phyloP scores from a whole-genome alignment of 352 stramenopile species.

The Phytophthora ohioensis region DNA sequence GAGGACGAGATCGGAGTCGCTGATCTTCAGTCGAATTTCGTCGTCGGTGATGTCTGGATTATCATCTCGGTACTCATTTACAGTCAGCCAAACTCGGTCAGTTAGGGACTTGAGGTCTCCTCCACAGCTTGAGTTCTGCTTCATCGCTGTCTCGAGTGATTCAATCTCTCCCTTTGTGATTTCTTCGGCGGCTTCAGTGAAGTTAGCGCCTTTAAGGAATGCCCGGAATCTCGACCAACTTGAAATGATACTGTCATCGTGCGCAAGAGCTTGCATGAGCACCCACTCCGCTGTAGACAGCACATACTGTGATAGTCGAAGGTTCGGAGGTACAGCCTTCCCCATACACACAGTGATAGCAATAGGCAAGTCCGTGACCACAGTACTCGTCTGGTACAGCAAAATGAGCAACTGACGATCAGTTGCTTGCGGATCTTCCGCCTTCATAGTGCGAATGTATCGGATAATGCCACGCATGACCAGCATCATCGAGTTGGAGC shows the following conservation, averaged over 20 bases:
- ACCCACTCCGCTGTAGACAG: conserved; percentile 35
- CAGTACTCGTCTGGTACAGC: conserved; percentile 39
- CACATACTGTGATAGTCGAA: conserved; percentile 31
- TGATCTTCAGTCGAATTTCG: conserved; percentile 45
- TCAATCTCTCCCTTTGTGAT: conserved; percentile 39
- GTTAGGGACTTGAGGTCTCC: conserved; percentile 41
- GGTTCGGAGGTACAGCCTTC: conserved; percentile 27
- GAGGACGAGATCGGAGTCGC: conserved; percentile 46
- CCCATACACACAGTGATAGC: conserved; percentile 40
- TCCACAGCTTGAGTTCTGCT: conserved; percentile 42
- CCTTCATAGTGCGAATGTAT: conserved; percentile 41
- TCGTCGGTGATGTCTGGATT: conserved; percentile 39
- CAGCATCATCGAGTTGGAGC: conserved; percentile 36
- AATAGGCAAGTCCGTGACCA: conserved; percentile 42
- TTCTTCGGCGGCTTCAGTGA: conserved; percentile 31
- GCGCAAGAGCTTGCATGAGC: conserved; percentile 28
- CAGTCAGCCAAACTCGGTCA: conserved; percentile 31
- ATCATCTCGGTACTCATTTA: conserved; percentile 33
- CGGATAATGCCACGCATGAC: conserved; percentile 37
- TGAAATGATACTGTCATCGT: conserved; percentile 37
- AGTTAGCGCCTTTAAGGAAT: conserved; percentile 38
- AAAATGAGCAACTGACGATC: conserved; percentile 30
- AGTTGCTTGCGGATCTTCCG: conserved; percentile 33
- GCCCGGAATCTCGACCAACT: conserved; percentile 30
- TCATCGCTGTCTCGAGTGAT: conserved; percentile 41